Percentiles rank a stretch among this genome's conserved stretches.
Evolutionary conservation across 1,284 basidiomycete species (phyloP).

Genomic region (Phellinidium pouzarii): DNA sequence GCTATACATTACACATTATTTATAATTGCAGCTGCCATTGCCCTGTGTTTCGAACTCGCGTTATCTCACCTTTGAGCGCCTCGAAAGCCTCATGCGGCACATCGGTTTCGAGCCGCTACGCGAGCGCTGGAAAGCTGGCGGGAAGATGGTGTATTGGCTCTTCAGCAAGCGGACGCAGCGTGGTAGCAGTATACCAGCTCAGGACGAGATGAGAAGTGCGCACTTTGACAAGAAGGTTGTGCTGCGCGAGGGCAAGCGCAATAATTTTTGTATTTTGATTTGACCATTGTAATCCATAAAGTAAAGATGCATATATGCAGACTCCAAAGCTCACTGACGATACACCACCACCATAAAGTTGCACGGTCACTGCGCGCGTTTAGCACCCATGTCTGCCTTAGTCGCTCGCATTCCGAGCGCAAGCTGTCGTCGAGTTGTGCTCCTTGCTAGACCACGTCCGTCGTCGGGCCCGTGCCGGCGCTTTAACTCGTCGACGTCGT

Average conservation of each 20-base stretch:
- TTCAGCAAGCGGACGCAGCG: slow-evolving; percentile 40
- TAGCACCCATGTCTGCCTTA: too few species aligned
- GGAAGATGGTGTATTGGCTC: slow-evolving; percentile 76
- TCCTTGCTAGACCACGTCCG: too few species aligned
- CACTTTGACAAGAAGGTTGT: slow-evolving; percentile 51
- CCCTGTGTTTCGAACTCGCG: slow-evolving; percentile 81
- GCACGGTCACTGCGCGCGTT: too few species aligned
- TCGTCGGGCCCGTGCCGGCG: background rate
- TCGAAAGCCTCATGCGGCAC: slow-evolving; percentile 49
- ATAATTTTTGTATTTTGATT: slow-evolving; percentile 70
- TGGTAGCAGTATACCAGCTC: background rate
- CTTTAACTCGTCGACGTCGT: background rate
- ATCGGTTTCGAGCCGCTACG: slow-evolving; percentile 61
- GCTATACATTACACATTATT: background rate
- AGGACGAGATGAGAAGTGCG: slow-evolving; percentile 19
- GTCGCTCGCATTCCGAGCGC: background rate
- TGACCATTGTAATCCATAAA: slow-evolving; percentile 11
- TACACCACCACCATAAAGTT: too few species aligned
- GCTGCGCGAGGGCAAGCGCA: slow-evolving; percentile 60
- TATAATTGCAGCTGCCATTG: slow-evolving; percentile 54
- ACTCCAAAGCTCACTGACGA: too few species aligned
- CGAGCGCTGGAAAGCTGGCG: slow-evolving; percentile 53
- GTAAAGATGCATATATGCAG: background rate
- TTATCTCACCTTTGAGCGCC: slow-evolving; percentile 58
- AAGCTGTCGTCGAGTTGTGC: background rate